phyloP scores from a whole-genome alignment of 805 yeast species.

The Candida stauntonica region DNA sequence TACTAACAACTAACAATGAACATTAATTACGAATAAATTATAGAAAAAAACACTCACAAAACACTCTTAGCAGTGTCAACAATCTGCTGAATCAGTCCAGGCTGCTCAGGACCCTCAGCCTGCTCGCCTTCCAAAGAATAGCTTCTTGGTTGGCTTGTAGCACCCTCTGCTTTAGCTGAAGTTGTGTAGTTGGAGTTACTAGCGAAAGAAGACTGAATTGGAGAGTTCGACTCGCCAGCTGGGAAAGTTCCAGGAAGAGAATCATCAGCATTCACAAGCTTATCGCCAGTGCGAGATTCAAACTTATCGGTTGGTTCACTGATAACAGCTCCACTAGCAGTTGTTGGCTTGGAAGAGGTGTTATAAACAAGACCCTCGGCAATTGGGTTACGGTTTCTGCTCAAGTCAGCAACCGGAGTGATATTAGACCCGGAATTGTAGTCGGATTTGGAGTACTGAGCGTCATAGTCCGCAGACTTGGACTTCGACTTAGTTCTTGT shows the following conservation, averaged over 20 bases:
- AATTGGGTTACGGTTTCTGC: slow-evolving; percentile 17
- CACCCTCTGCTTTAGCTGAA: neutral
- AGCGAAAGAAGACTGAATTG: neutral
- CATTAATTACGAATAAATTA: no score
- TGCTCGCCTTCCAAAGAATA: slow-evolving; percentile 1
- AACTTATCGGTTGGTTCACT: no score
- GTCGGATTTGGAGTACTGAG: neutral
- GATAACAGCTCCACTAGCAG: neutral
- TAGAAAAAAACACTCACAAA: slow-evolving; percentile 8
- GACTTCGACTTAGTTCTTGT: neutral
- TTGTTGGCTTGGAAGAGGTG: no score
- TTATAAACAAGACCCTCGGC: no score
- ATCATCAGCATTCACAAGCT: neutral
- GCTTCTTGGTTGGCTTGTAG: slow-evolving; percentile 1
- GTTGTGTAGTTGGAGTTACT: slow-evolving; percentile 8
- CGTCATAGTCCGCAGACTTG: neutral
- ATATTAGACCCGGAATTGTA: neutral
- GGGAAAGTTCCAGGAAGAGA: slow-evolving; percentile 14
- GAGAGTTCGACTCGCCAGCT: slow-evolving; percentile 1
- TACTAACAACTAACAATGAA: no score
- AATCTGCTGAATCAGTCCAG: slow-evolving; percentile 13
- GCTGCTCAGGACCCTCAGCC: slow-evolving; percentile 5
- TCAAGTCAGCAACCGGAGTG: slow-evolving; percentile 8
- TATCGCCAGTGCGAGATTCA: no score
- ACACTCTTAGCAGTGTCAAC: slow-evolving; percentile 19